These are phyloP conservation scores for Aspergillus spinulosporus DNA, from an alignment of 2,329 filamentous ascomycete species.

Conservation along the genomic window DNA sequence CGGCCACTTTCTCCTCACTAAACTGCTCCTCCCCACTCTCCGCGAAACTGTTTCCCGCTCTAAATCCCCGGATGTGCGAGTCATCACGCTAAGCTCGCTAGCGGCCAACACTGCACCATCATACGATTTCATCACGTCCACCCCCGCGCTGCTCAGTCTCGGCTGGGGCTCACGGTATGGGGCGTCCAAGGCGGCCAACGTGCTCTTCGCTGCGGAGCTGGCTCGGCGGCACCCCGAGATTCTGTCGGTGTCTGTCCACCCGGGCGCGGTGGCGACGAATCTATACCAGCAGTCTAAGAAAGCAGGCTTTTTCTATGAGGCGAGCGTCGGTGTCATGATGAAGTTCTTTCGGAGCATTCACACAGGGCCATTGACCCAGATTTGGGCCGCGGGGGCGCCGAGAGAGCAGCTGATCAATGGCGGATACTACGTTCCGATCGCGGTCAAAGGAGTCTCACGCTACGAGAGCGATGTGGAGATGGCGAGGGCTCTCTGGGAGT, in stretches of 20 bases:
- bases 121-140: conserved; percentile 41
- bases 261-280: conserved; percentile 47
- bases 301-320: conserved; percentile 26
- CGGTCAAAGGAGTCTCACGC: conserved; percentile 29
- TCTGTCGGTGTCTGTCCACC: conserved; percentile 51
- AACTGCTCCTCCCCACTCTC: conserved; percentile 43
- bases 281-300: conserved; percentile 38
- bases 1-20: conserved; percentile 48
- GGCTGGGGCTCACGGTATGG: conserved; percentile 51
- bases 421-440: conserved; percentile 46
- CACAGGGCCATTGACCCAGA: conserved; percentile 43
- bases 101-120: conserved; percentile 38
- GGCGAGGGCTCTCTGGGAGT: conserved; percentile 44
- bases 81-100: conserved; percentile 42
- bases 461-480: conserved; percentile 36
- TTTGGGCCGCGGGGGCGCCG: conserved; percentile 42
- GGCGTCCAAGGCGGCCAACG: conserved; percentile 54
- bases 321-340: conserved; percentile 23
- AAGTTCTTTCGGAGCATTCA: conserved; percentile 34
- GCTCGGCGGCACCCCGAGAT: conserved; percentile 47
- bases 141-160: conserved; percentile 31
- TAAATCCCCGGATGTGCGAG: conserved; percentile 31
- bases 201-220: conserved; percentile 50
- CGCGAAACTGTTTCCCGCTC: conserved; percentile 33
- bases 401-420: conserved; percentile 39